Base-by-base conservation (phyloP, 2,329 filamentous ascomycete species). In the Arthrobotrys sinensis region DNA sequence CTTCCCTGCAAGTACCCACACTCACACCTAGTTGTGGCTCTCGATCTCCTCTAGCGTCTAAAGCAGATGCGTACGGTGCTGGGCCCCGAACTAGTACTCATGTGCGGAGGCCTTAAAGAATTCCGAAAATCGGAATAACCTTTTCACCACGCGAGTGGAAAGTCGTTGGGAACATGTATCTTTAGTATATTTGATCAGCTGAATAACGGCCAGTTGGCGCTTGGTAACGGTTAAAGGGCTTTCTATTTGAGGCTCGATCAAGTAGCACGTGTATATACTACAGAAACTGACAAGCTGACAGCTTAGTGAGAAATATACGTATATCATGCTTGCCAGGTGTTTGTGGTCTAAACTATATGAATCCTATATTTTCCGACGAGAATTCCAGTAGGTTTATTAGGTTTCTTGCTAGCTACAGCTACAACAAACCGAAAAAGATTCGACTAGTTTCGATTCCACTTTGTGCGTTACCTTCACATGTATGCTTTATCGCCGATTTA, bases 111-210 rank as follows among this genome's bases (percentile, higher is more conserved):
- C 16, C 32, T 46, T 7, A n/a, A 53, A 4, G 40, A 16, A 16
- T 72, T 65, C 69, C 69, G 21, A 38, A n/a, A 36, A 8, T 72
- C 12, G 28, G 50, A 72, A 65, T 72, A 72, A 50, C 46, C 69
- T 72, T 72, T 71, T 40, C 11, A 12, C 69, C 69, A 72, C 69
- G 69, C 28, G 69, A 72, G 69, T 3, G n/a, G 40, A 24, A 12
- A n/a, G 16, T 19, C 7, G 12, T 40, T 28, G 24, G 16, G 24
- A 71, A 28, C 21, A 50, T 46, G 43, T 50, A 34, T 14, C 7
- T 3, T 71, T 11, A 24, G 55, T 16, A 45, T 36, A 32, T 60
- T 34, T 16, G 34, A 55, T 67, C 64, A 55, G 24, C 48, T 62
- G 21, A 60, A 16, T 16, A 12, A 32, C 45, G 19, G n/a, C 16